Conservation (phyloP, 768 basidiomycete genomes). For the Nevesoporus exiguus region DNA sequence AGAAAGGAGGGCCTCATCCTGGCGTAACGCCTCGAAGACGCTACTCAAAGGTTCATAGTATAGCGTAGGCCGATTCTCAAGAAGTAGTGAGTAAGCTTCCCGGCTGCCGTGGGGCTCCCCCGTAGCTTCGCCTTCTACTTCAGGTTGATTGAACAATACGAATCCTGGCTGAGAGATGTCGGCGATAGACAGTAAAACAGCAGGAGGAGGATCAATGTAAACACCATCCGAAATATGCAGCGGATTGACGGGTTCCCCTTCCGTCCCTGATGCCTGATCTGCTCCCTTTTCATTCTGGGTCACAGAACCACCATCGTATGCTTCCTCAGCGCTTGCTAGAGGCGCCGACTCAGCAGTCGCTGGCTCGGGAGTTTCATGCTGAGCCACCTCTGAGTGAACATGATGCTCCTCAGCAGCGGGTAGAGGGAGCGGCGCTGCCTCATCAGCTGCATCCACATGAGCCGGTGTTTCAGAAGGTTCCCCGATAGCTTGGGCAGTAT, state of each 20-base stretch:
- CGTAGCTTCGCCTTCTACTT: conserved; percentile 23
- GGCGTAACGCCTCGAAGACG: conserved; percentile 70
- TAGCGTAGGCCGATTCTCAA: conserved; percentile 62
- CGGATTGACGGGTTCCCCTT: conserved; percentile 36
- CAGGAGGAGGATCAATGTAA: conserved; percentile 72
- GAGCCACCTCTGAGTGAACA: conserved; percentile 8
- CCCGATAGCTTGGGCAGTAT: background rate
- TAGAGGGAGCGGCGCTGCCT: conserved; percentile 3
- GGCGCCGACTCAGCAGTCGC: conserved; percentile 8
- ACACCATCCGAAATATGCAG: conserved; percentile 64
- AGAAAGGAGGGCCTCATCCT: conserved; percentile 49
- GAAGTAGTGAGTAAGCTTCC: conserved; percentile 40
- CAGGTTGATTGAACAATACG: conserved; percentile 57
- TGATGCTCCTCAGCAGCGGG: conserved; percentile 4
- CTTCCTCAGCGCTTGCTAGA: conserved; percentile 7
- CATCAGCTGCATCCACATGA: conserved; percentile 2
- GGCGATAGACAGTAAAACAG: conserved; percentile 50
- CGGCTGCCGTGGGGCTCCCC: conserved; percentile 15
- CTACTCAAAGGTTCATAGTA: conserved; percentile 73
- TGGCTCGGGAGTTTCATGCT: conserved; percentile 9
- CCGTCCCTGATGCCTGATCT: conserved; percentile 11
- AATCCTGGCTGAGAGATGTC: conserved; percentile 41
- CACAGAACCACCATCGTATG: background rate
- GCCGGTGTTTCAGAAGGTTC: conserved; percentile 7
- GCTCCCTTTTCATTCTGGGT: conserved; percentile 9